Percentiles rank a stretch among this genome's conserved stretches.
Conservation (phyloP, 345 rosid genomes). For the Hevea brasiliensis region DNA sequence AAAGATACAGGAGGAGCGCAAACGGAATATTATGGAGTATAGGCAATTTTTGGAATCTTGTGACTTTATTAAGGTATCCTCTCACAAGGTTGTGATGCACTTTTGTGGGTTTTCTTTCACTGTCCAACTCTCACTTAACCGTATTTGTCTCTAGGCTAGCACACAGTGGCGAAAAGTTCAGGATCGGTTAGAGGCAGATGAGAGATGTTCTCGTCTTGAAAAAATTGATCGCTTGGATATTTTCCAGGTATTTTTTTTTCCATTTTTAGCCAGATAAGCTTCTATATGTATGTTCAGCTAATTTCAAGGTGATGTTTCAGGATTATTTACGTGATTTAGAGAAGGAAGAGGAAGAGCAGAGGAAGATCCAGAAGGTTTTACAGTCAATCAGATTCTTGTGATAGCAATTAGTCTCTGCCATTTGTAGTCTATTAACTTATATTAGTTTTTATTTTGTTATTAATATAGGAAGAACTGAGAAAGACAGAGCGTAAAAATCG, state of each 20-base stretch:
- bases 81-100: constrained; percentile 7
- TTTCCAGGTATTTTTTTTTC: constrained; percentile 65
- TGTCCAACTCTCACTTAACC: constrained; percentile 19
- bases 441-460: constrained; percentile 11
- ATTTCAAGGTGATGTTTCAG: constrained; percentile 46
- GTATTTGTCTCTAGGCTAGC: constrained; percentile 50
- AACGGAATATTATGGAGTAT: constrained; percentile 64
- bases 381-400: constrained; percentile 5
- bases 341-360: constrained; percentile 93
- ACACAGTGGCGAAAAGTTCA: constrained; percentile 99
- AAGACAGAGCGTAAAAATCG: constrained; percentile 93
- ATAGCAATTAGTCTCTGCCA: neutral
- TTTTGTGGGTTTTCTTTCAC: constrained; percentile 12
- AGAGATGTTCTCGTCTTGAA: constrained; percentile 85
- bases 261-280: constrained; percentile 2
- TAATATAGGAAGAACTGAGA: constrained; percentile 75
- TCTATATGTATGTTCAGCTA: constrained; percentile 17
- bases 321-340: constrained; percentile 76
- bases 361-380: constrained; percentile 83
- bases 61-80: constrained; percentile 78
- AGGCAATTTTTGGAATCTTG: constrained; percentile 82
- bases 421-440: constrained; percentile 11
- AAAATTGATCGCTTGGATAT: constrained; percentile 83
- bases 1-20: constrained; percentile 75
- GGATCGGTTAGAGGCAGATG: constrained; percentile 86